phyloP scores from a whole-genome alignment of 371 early-diverging fungal species.

The Mycotypha africana region DNA sequence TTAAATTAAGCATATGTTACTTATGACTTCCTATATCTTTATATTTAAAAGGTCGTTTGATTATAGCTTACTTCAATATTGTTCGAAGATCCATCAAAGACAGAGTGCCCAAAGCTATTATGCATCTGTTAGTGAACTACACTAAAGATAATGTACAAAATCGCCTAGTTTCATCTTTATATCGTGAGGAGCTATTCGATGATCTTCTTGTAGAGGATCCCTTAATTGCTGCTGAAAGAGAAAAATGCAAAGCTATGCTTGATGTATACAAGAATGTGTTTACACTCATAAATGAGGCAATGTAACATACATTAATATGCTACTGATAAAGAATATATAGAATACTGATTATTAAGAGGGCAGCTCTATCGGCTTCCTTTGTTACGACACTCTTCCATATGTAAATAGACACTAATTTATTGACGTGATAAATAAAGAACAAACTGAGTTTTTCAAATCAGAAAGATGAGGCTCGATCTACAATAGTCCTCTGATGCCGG shows the following conservation, averaged over 20 bases:
- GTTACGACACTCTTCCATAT: no score
- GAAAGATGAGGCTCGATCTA: no score
- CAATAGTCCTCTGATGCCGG: no score
- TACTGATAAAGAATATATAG: background rate
- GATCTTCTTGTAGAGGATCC: conserved; percentile 79
- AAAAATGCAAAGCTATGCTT: conserved; percentile 71
- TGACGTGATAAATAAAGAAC: no score
- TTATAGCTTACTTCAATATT: conserved; percentile 81
- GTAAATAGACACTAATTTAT: no score
- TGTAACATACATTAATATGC: no score
- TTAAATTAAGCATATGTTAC: conserved; percentile 14
- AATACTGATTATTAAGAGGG: no score
- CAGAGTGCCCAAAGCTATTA: conserved; percentile 90
- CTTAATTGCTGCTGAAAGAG: conserved; percentile 66
- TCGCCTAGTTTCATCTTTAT: conserved; percentile 78
- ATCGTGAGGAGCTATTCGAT: conserved; percentile 67
- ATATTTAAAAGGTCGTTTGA: conserved; percentile 69
- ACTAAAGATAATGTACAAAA: conserved; percentile 77
- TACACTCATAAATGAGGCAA: conserved; percentile 67
- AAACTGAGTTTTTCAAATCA: no score
- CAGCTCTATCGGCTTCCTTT: no score
- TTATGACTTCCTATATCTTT: no score
- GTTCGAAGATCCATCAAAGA: conserved; percentile 84
- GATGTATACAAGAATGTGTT: conserved; percentile 78
- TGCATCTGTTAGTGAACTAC: conserved; percentile 79